Evolutionary conservation across 2,329 filamentous ascomycete genomes (phyloP), one percentile per base, ranked within the genome.

Genomic region (Tetracladium maxilliforme): DNA sequence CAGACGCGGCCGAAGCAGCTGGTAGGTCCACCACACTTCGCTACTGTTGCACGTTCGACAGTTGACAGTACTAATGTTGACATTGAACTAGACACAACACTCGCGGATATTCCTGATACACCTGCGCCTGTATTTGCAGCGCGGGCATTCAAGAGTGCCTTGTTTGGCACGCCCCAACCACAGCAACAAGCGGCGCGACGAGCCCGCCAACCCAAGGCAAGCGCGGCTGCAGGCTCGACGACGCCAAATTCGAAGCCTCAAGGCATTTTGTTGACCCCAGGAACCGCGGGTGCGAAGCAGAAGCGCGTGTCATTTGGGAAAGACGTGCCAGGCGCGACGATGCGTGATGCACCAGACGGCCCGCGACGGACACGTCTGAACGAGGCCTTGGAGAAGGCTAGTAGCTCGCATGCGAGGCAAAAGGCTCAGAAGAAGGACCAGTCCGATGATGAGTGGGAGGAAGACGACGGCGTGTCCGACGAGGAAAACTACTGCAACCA

Each of bases 51-150:
- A 28, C n/a, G 18, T 13, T 17, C 14, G 13, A n/a, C 15, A 17
- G 23, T 16, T 27, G 10, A 17, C 19, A n/a, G n/a, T n/a, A 10
- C 6, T 20, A 29, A 6, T 1, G 5, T 16, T 4, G 7, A 10
- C 22, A 7, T 10, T 15, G 22, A 14, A 11, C 14, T n/a, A 11
- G 14, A 4, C 4, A 28, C 18, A 25, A 19, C 25, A 22, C 22
- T 22, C 14, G 11, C 22, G 20, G 70, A 76, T 10, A 54, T 56
- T 16, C 70, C 70, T 19, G 70, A 76, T 36, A 77, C 71, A 10
- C 71, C 71, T 6, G 71, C 68, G 0, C 70, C 71, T 3, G 62
- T 76, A 0, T 77, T 77, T 41, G 71, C 70, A 3, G 70, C 70
- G 19, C 61, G 71, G 30, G 71, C 71, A 6, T 54, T 77, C 40